phyloP scores from a whole-genome alignment of 148 eudicot species.

The Diospyros kaki region DNA sequence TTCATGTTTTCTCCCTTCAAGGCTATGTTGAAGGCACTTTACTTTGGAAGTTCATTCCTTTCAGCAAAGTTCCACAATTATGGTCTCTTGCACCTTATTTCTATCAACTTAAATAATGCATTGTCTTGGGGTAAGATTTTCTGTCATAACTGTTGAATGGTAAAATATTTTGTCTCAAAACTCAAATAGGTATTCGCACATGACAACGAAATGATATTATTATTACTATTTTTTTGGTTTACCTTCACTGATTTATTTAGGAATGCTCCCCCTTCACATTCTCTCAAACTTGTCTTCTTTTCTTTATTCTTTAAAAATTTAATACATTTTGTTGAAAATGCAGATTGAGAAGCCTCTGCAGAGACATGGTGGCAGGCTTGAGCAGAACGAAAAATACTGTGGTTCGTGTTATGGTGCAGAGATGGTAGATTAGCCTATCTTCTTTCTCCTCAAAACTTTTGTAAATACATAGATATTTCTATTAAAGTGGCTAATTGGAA shows the following conservation, averaged over 20 bases:
- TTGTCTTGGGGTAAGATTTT: neutral
- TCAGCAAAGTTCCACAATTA: neutral
- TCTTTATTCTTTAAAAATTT: neutral
- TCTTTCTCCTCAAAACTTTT: neutral
- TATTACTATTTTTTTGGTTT: neutral
- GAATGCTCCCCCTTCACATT: neutral
- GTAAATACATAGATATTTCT: neutral
- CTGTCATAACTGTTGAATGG: neutral
- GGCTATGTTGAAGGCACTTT: neutral
- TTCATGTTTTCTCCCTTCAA: neutral
- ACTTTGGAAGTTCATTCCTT: neutral
- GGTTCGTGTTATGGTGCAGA: conserved; percentile 99
- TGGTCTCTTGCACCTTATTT: neutral
- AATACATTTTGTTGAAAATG: neutral
- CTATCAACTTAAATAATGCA: neutral
- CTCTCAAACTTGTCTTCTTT: neutral
- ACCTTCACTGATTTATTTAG: neutral
- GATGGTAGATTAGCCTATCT: conserved; percentile 37
- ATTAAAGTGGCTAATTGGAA: neutral
- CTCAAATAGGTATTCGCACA: neutral
- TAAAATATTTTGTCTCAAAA: neutral
- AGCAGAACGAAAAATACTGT: conserved; percentile 80
- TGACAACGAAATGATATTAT: neutral
- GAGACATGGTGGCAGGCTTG: conserved; percentile 97
- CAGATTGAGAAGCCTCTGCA: conserved; percentile 91